phyloP scores from a whole-genome alignment of 495 filamentous ascomycete species.

The Aspergillus heteromorphus region DNA sequence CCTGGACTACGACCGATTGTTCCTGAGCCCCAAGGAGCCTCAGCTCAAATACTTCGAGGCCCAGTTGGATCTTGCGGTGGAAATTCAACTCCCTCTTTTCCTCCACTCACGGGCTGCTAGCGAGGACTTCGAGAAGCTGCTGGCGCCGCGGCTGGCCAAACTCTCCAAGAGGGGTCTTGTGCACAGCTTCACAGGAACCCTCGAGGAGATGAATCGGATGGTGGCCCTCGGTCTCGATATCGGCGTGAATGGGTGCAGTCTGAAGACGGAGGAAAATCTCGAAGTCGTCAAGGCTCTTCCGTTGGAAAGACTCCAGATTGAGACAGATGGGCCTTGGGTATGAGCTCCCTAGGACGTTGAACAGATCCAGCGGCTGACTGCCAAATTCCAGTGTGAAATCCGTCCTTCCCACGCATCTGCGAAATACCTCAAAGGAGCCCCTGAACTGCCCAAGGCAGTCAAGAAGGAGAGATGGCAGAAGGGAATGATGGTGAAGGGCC shows the following conservation, averaged over 20 bases:
- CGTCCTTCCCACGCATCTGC: constrained; percentile 49
- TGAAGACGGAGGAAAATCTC: constrained; percentile 88
- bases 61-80: constrained; percentile 72
- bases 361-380: background rate
- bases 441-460: constrained; percentile 50
- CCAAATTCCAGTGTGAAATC: constrained; percentile 44
- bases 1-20: constrained; percentile 89
- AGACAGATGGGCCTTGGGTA: constrained; percentile 92
- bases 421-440: constrained; percentile 41
- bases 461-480: constrained; percentile 93
- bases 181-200: constrained; percentile 84
- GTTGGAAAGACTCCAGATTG: constrained; percentile 72
- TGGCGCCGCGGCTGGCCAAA: constrained; percentile 45
- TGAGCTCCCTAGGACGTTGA: constrained; percentile 2
- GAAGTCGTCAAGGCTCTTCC: constrained; percentile 72
- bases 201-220: constrained; percentile 73
- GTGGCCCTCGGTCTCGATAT: constrained; percentile 74
- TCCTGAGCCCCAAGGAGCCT: constrained; percentile 65
- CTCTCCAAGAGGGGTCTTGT: constrained; percentile 73
- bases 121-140: constrained; percentile 69
- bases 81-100: constrained; percentile 79
- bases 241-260: constrained; percentile 84
- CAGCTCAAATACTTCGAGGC: constrained; percentile 81
- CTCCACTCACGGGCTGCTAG: constrained; percentile 83
- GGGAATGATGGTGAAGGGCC: constrained; percentile 79